Base-by-base conservation (phyloP, 1,139 yeast genomes). In the Candida labiduridarum region DNA sequence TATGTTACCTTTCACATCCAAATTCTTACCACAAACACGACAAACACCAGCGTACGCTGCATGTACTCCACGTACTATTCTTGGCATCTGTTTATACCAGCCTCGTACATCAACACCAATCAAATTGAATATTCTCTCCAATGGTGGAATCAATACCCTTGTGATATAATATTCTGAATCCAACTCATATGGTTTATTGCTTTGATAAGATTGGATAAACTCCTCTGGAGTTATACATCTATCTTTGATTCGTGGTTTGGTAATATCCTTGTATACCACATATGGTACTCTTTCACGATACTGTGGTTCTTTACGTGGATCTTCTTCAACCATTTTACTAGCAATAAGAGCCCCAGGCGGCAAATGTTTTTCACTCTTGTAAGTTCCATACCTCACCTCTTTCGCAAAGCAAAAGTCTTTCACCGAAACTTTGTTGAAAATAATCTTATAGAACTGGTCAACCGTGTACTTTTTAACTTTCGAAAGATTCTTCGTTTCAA, bases 291-390 rank as follows among this genome's bases (percentile, higher is more conserved):
- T 72, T 65, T 94, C 98, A 47, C 81, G 79, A 58, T 89, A 92
- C 63, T 92, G 97, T 0, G 97, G 97, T 59, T 84, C 94, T 1
- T 85, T 78, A 42, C 96, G 69, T 7, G 79, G 80, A 64, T 94
- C 99, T 5, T 75, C 66, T 35, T 78, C 79, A 65, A 84, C 80
- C 53, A 78, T 79, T 55, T 80, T 79, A 54, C 80, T 78, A 8
- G 96, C 87, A 1, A 94, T 78, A 14, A 85, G 75, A 0, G 99
- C 99, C 0, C 98, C 99, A 0, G 98, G 95, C 0, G 99, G 99
- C 2, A 89, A 78, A 47, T 83, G 77, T 18, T 76, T 72, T 43
- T 83, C 87, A 56, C 81, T 84, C 59, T 87, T 88, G 64, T 94
- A 94, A 0, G 85, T 77, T 0, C 99, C 99, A 50, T 89, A 71